Conservation (phyloP, 2,329 filamentous ascomycete species). For the Huntiella omanensis region DNA sequence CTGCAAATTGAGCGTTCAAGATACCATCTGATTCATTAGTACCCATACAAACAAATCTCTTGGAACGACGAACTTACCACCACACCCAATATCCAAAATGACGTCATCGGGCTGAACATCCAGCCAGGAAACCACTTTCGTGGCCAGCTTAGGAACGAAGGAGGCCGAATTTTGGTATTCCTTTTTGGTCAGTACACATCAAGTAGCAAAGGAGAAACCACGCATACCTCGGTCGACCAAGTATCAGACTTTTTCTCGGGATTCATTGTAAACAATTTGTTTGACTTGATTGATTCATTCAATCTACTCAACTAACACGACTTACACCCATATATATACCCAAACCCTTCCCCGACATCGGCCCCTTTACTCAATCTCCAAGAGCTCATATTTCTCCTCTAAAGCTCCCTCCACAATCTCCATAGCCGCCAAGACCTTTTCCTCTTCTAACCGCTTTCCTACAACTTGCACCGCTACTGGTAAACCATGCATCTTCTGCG, state of each 20-base stretch:
- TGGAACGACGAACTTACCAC: constrained; percentile 24
- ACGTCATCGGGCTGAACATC: constrained; percentile 37
- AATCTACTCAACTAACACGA: background rate
- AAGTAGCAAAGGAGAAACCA: background rate
- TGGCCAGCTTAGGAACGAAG: constrained; percentile 44
- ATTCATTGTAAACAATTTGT: background rate
- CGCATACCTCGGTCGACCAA: constrained; percentile 22
- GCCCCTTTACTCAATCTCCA: constrained; percentile 26
- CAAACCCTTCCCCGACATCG: background rate
- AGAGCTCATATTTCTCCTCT: constrained; percentile 30
- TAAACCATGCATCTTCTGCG: constrained; percentile 64
- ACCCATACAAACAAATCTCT: background rate
- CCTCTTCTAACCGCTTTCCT: constrained; percentile 62
- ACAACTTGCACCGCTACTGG: constrained; percentile 77
- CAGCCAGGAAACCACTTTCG: constrained; percentile 38
- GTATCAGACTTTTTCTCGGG: constrained; percentile 15
- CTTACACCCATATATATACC: background rate
- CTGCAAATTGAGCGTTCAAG: constrained; percentile 34
- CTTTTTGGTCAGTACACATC: constrained; percentile 17
- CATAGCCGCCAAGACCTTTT: constrained; percentile 74
- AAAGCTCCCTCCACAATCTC: constrained; percentile 57
- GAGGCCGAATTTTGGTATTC: constrained; percentile 41
- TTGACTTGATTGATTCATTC: background rate
- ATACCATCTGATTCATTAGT: constrained; percentile 29
- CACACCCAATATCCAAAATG: constrained; percentile 45